These are phyloP conservation scores for Pleoardoris graminearum DNA, from an alignment of 2,329 filamentous ascomycete species.

Conservation along the genomic window DNA sequence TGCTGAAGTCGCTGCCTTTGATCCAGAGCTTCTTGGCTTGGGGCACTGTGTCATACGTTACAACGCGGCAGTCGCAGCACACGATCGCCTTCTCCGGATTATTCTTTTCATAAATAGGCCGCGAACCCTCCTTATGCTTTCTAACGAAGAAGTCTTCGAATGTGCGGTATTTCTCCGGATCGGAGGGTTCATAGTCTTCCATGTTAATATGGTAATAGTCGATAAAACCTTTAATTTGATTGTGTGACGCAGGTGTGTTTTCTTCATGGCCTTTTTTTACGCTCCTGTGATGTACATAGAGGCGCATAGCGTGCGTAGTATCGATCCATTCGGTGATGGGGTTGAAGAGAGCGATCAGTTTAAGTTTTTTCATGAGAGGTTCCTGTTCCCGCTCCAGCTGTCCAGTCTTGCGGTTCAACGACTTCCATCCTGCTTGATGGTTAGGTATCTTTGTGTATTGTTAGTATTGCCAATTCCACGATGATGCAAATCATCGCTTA, in stretches of 20 bases:
- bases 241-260: constrained; percentile 32
- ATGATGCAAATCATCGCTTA: no score
- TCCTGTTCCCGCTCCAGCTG: no score
- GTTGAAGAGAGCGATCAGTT: no score
- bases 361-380: no score
- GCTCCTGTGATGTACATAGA: constrained; percentile 45
- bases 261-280: constrained; percentile 35
- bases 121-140: constrained; percentile 33
- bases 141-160: constrained; percentile 49
- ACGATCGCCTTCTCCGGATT: constrained; percentile 36
- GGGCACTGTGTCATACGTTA: constrained; percentile 14
- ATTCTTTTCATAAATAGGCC: constrained; percentile 33
- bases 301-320: constrained; percentile 40
- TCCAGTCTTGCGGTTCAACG: no score
- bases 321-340: no score
- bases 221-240: constrained; percentile 45
- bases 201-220: constrained; percentile 46
- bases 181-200: constrained; percentile 44
- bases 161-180: constrained; percentile 39
- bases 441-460: no score
- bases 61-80: constrained; percentile 45
- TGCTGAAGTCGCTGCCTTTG: constrained; percentile 50
- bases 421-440: no score
- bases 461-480: no score
- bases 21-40: constrained; percentile 48